Percentiles rank a stretch among this genome's conserved stretches.
These are phyloP conservation scores for Didymellaceae sp. DNA, from an alignment of 2,329 filamentous ascomycete genomes.

Conservation along the genomic window DNA sequence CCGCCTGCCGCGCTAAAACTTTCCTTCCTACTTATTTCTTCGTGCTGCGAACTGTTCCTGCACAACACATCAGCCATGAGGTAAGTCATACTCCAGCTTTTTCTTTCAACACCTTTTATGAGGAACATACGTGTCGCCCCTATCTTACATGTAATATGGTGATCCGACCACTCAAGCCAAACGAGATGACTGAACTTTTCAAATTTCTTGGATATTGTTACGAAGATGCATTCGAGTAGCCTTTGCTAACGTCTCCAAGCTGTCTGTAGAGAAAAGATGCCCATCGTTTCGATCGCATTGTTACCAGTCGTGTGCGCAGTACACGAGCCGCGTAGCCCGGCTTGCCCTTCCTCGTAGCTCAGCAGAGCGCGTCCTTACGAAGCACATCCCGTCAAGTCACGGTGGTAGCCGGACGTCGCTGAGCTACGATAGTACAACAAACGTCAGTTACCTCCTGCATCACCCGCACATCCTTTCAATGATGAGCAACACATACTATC, in stretches of 20 bases:
- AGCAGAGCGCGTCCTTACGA: conserved; percentile 4
- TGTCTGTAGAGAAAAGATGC: conserved; percentile 5
- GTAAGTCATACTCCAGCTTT: conserved; percentile 35
- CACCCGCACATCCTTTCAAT: conserved; percentile 23
- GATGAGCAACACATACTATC: conserved; percentile 51
- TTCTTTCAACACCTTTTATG: conserved; percentile 27
- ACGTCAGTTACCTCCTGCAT: conserved; percentile 25
- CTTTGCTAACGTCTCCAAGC: conserved; percentile 29
- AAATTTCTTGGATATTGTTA: conserved; percentile 13
- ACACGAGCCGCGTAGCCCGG: conserved; percentile 5
- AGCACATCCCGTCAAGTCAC: conserved; percentile 3
- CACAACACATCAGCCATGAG: conserved; percentile 32
- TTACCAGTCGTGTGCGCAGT: not conserved
- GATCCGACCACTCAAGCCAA: conserved; percentile 51
- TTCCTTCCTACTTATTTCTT: conserved; percentile 23
- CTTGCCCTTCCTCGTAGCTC: conserved; percentile 13
- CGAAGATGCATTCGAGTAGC: conserved; percentile 3
- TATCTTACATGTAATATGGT: conserved; percentile 49
- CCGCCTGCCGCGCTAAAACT: conserved; percentile 10
- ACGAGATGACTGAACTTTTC: conserved; percentile 46
- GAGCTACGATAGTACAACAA: conserved; percentile 19
- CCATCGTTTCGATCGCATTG: not conserved
- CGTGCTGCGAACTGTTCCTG: conserved; percentile 22
- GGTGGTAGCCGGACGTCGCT: conserved; percentile 17
- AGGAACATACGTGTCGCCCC: conserved; percentile 51